Evolutionary conservation across 2,329 filamentous ascomycete species (phyloP).

Genomic region (Colletotrichum tabaci): DNA sequence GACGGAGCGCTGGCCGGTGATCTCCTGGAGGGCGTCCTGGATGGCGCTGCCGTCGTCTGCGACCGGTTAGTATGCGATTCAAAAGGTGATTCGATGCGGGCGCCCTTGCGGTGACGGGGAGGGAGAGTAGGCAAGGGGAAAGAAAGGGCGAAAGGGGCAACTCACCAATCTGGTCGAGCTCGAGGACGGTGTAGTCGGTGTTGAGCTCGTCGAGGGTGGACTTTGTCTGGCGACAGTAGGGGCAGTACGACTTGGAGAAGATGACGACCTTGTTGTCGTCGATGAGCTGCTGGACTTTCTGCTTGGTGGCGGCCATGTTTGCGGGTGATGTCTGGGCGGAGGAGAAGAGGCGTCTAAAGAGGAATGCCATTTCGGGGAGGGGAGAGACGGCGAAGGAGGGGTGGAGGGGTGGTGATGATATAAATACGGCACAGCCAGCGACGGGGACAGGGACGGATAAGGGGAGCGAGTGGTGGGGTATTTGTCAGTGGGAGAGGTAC

Average conservation of each 20-base stretch:
- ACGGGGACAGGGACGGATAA: neutral
- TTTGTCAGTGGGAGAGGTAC: slow-evolving; percentile 13
- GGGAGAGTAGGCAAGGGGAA: neutral
- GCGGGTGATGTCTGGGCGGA: slow-evolving; percentile 64
- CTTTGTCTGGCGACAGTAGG: slow-evolving; percentile 90
- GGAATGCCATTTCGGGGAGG: slow-evolving; percentile 71
- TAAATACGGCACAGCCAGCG: neutral
- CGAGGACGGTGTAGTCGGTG: slow-evolving; percentile 81
- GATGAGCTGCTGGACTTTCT: slow-evolving; percentile 89
- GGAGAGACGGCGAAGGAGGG: neutral
- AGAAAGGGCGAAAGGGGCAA: slow-evolving; percentile 45
- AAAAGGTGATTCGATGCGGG: no score
- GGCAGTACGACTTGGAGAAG: slow-evolving; percentile 98
- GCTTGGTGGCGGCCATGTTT: slow-evolving; percentile 86
- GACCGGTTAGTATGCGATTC: slow-evolving; percentile 42
- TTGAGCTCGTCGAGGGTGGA: slow-evolving; percentile 76
- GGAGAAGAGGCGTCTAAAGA: slow-evolving; percentile 78
- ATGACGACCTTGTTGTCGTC: slow-evolving; percentile 92
- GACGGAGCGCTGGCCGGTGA: slow-evolving; percentile 89
- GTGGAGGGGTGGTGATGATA: slow-evolving; percentile 19
- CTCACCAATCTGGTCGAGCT: slow-evolving; percentile 89
- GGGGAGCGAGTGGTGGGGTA: neutral
- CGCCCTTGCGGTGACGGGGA: neutral
- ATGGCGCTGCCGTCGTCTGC: slow-evolving; percentile 86
- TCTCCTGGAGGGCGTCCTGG: slow-evolving; percentile 85